phyloP scores from a whole-genome alignment of 2,329 filamentous ascomycete species.

The Leptosphaerulina australis region DNA sequence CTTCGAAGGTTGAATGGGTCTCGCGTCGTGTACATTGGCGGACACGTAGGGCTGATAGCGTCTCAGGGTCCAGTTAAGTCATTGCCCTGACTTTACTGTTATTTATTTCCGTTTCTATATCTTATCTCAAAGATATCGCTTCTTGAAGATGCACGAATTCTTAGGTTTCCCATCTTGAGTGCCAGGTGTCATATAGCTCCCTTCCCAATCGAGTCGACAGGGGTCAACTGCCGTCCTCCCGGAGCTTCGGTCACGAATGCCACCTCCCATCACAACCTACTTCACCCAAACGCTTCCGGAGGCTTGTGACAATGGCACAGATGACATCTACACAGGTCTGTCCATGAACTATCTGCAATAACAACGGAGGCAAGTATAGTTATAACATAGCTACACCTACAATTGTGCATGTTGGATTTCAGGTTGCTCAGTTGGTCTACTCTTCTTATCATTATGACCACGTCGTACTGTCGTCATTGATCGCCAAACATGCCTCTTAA shows the following conservation, averaged over 20 bases:
- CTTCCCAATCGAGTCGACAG: slow-evolving; percentile 24
- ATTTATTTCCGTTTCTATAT: no score
- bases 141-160: no score
- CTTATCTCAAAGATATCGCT: no score
- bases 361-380: not conserved
- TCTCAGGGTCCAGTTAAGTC: slow-evolving; percentile 11
- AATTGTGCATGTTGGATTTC: not conserved
- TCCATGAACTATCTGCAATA: slow-evolving; percentile 6
- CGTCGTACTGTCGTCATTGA: slow-evolving; percentile 34
- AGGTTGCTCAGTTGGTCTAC: not conserved
- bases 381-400: not conserved
- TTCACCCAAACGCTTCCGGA: slow-evolving; percentile 8
- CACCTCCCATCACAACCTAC: slow-evolving; percentile 8
- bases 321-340: slow-evolving; percentile 10
- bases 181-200: slow-evolving; percentile 36
- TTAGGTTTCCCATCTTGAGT: no score
- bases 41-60: slow-evolving; percentile 13
- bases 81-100: not conserved
- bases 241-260: slow-evolving; percentile 15
- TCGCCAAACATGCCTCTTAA: slow-evolving; percentile 28
- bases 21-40: slow-evolving; percentile 51
- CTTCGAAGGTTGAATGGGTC: slow-evolving; percentile 55
- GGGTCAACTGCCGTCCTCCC: slow-evolving; percentile 16
- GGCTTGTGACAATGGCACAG: not conserved
- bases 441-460: slow-evolving; percentile 24